These are phyloP conservation scores for Septoria petroselini DNA, from an alignment of 2,329 filamentous ascomycete species.

Conservation along the genomic window DNA sequence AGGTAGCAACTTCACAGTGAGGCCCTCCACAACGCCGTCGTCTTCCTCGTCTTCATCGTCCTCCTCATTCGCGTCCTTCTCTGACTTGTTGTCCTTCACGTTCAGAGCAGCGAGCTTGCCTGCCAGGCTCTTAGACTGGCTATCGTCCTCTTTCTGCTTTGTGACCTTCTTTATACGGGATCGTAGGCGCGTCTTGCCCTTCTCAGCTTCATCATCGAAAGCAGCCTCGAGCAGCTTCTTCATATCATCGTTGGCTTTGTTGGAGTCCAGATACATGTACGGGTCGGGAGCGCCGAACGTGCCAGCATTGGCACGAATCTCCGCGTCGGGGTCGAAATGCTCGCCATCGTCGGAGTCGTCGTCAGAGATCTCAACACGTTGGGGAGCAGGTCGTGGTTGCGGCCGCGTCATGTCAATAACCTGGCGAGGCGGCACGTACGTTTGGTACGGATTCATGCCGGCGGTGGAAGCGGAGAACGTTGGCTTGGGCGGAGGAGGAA, in stretches of 20 bases:
- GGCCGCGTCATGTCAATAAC: conserved; percentile 50
- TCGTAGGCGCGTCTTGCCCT: conserved; percentile 45
- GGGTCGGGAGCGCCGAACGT: conserved; percentile 55
- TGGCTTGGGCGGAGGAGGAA: conserved; percentile 51
- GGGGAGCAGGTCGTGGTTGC: conserved; percentile 8
- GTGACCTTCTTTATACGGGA: conserved; percentile 45
- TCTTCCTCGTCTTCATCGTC: conserved; percentile 46
- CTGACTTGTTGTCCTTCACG: conserved; percentile 48
- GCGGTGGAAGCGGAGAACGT: conserved; percentile 51
- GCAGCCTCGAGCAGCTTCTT: conserved; percentile 80
- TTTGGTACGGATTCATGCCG: conserved; percentile 23
- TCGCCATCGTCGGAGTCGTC: conserved; percentile 40
- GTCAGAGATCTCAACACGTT: conserved; percentile 13
- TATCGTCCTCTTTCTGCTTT: conserved; percentile 32
- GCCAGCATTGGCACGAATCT: conserved; percentile 45
- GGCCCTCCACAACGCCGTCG: conserved; percentile 69
- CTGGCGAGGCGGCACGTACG: conserved; percentile 29
- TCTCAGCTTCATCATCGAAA: conserved; percentile 69
- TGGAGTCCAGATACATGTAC: conserved; percentile 64
- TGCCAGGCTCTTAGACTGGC: conserved; percentile 42
- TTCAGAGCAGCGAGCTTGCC: conserved; percentile 46
- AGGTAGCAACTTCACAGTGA: conserved; percentile 83
- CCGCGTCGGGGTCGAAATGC: conserved; percentile 49
- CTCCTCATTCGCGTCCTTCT: conserved; percentile 42
- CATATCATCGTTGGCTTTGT: conserved; percentile 70